Evolutionary conservation across 78 protist species (phyloP), one percentile per base, ranked within the genome.

Genomic region (Planoprotostelium fungivorum): DNA sequence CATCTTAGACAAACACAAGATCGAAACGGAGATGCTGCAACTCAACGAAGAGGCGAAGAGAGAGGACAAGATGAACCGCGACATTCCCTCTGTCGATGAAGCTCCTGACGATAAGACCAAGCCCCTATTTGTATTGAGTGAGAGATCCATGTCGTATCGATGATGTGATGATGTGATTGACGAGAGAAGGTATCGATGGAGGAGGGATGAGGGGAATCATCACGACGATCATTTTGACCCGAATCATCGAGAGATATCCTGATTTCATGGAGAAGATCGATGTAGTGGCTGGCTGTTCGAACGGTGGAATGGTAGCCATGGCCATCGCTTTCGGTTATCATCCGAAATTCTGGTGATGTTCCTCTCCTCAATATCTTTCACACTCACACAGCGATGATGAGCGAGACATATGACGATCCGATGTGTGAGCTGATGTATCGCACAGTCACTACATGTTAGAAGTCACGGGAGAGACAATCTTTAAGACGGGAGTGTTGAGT

Each of bases 121-220:
- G n/a, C 73, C 73, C 16, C 5, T 51, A 51, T 51, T 51, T 51
- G 16, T 51, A 51, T 51, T 51, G 16, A 51, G 73, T 51, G 16
- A 5, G 73, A n/a, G n/a, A n/a, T n/a, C n/a, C n/a, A n/a, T n/a
- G n/a, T n/a, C n/a, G n/a, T n/a, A n/a, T n/a, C n/a, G 5, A 51
- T 16, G 16, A 25, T 16, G 5, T 5, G 16, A 51, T 51, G 73
- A 51, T 51, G 73, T 25, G 16, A 51, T 25, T 51, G 73, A 51
- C 73, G 73, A 25, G 31, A 25, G 16, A 25, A 51, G 73, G 73
- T 16, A 51, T 93, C 0, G 95, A 93, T 89, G 95, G 95, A 35
- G 95, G 95, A 1, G 95, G 95, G 85, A 91, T 93, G 83, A 88
- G 95, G 86, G 83, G 91, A 63, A 84, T 93, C 16, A 87, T 89